These are phyloP conservation scores for Rhexocercosporidium sp. DNA, from an alignment of 2,329 filamentous ascomycete species.

Conservation along the genomic window DNA sequence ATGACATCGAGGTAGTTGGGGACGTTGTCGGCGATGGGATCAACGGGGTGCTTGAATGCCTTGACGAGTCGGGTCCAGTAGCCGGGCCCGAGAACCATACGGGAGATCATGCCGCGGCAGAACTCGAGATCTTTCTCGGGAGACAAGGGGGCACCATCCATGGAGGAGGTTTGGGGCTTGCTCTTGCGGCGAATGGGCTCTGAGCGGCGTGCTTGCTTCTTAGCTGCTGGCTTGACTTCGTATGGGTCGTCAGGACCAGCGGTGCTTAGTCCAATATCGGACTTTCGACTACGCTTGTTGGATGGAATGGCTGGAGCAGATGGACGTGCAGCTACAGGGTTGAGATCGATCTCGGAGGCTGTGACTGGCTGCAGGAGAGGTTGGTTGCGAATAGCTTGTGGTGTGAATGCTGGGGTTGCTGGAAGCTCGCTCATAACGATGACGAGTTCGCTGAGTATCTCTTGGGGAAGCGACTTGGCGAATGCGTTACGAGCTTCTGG, in stretches of 20 bases:
- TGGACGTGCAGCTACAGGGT: conserved; percentile 43
- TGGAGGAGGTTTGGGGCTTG: conserved; percentile 14
- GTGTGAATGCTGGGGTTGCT: conserved; percentile 29
- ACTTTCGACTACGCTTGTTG: conserved; percentile 34
- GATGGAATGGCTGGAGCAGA: background rate
- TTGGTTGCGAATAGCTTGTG: conserved; percentile 7
- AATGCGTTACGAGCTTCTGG: conserved; percentile 59
- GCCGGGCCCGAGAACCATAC: conserved; percentile 67
- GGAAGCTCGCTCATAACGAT: conserved; percentile 63
- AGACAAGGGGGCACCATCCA: conserved; percentile 17
- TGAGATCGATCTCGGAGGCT: conserved; percentile 24
- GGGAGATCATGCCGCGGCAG: conserved; percentile 60
- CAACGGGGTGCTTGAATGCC: conserved; percentile 64
- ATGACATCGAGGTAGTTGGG: conserved; percentile 67
- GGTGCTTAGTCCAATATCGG: conserved; percentile 21
- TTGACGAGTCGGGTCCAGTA: conserved; percentile 71
- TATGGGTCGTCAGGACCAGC: conserved; percentile 26
- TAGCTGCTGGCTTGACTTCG: conserved; percentile 33
- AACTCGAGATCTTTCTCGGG: conserved; percentile 58
- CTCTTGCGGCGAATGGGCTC: conserved; percentile 29
- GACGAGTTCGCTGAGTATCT: conserved; percentile 66
- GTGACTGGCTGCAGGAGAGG: conserved; percentile 5
- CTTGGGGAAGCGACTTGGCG: conserved; percentile 64
- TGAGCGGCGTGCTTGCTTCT: conserved; percentile 34
- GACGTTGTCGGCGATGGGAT: conserved; percentile 60